phyloP scores from a whole-genome alignment of 805 yeast species.

The Kazachstania bromeliacearum region DNA sequence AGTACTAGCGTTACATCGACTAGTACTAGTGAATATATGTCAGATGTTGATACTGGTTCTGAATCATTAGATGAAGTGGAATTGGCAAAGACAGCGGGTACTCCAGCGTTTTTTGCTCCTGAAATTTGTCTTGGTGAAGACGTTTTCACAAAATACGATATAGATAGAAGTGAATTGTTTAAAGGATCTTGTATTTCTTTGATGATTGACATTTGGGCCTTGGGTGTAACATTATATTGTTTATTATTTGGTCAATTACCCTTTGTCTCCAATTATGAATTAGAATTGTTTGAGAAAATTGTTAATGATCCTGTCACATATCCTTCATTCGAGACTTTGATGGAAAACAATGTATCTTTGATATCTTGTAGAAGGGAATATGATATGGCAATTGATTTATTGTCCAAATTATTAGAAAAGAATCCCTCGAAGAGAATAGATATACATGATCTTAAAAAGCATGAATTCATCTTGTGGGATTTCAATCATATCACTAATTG shows the following conservation, averaged over 20 bases:
- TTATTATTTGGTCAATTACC: constrained; percentile 85
- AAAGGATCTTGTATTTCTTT: constrained; percentile 52
- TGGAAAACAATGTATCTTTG: constrained; percentile 26
- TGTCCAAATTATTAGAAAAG: constrained; percentile 55
- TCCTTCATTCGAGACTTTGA: constrained; percentile 37
- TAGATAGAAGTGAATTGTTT: constrained; percentile 18
- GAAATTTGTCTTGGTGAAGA: constrained; percentile 64
- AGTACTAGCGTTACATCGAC: constrained; percentile 4
- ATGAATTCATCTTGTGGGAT: constrained; percentile 54
- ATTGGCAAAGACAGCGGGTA: constrained; percentile 92
- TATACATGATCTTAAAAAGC: constrained; percentile 63
- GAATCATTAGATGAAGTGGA: constrained; percentile 53
- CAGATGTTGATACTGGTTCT: background rate
- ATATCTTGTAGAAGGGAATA: constrained; percentile 37
- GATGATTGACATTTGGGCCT: constrained; percentile 96
- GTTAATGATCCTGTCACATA: constrained; percentile 49
- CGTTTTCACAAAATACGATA: constrained; percentile 18
- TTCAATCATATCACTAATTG: constrained; percentile 20
- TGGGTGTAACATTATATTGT: constrained; percentile 87
- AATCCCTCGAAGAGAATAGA: constrained; percentile 62
- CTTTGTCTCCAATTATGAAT: constrained; percentile 73
- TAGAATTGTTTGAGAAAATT: constrained; percentile 64
- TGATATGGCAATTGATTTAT: constrained; percentile 43
- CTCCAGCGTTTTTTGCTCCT: constrained; percentile 95
- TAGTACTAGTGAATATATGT: constrained; percentile 7